Percentiles rank a stretch among this genome's conserved stretches.
Evolutionary conservation across 495 filamentous ascomycete species (phyloP).

Genomic region (Ascobolus immersus): DNA sequence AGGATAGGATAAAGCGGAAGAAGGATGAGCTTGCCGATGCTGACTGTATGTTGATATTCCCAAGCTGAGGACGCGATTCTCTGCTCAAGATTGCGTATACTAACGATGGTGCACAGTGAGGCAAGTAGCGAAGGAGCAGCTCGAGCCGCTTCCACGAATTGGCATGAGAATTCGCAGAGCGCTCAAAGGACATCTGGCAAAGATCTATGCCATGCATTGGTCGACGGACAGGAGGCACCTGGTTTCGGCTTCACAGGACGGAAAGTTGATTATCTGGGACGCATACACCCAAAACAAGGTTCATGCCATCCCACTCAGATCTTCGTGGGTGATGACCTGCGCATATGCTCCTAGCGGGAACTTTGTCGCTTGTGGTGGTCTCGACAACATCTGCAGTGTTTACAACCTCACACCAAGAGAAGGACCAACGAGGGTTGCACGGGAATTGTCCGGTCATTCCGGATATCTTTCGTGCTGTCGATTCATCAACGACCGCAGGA

Average conservation of each 20-base stretch:
- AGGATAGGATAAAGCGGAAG: conserved; percentile 97
- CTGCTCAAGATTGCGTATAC: conserved; percentile 4
- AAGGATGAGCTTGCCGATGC: conserved; percentile 98
- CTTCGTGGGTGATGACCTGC: conserved; percentile 99
- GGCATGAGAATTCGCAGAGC: conserved; percentile 91
- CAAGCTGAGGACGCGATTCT: conserved; percentile 8
- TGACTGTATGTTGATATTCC: conserved; percentile 43
- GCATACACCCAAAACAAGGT: conserved; percentile 99
- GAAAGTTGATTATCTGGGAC: conserved; percentile 99
- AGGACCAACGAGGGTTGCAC: conserved; percentile 83
- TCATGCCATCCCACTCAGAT: conserved; percentile 92
- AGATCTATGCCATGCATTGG: conserved; percentile 99
- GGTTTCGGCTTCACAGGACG: conserved; percentile 93
- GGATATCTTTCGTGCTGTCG: conserved; percentile 96
- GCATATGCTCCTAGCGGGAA: conserved; percentile 96
- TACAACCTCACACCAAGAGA: conserved; percentile 95
- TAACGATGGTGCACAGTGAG: conserved; percentile 35
- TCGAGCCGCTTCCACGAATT: conserved; percentile 70
- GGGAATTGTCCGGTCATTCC: conserved; percentile 88
- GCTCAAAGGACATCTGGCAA: conserved; percentile 88
- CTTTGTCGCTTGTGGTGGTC: conserved; percentile 89
- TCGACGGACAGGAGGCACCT: conserved; percentile 94
- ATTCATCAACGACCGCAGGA: conserved; percentile 95
- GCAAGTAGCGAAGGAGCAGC: conserved; percentile 65
- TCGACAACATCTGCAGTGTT: conserved; percentile 98